Percentiles rank a stretch among this genome's conserved stretches.
These are phyloP conservation scores for Blastobotrys raffinosifermentans DNA, from an alignment of 1,139 yeast genomes.

Conservation along the genomic window DNA sequence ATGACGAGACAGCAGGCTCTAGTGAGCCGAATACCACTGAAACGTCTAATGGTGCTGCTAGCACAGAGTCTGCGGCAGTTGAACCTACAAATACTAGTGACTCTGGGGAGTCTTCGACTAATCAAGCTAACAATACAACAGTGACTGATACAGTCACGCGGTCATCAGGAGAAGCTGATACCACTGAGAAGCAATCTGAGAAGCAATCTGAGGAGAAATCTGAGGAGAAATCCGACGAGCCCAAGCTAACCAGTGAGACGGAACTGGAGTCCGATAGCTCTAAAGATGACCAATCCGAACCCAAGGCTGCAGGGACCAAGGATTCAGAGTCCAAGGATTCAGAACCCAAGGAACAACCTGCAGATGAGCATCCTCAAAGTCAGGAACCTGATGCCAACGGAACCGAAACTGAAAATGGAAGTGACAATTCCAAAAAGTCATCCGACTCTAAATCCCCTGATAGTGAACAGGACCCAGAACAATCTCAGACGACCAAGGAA, in stretches of 20 bases:
- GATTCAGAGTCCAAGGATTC: conserved; percentile 5
- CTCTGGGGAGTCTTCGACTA: no score
- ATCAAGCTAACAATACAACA: no score
- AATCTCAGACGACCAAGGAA: no score
- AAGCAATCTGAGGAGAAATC: conserved; percentile 7
- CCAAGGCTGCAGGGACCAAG: not conserved
- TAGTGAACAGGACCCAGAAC: no score
- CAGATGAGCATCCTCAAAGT: no score
- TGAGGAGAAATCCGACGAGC: conserved; percentile 1
- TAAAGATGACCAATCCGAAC: not conserved
- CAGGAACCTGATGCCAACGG: no score
- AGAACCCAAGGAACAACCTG: conserved; percentile 7
- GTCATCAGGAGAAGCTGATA: conserved; percentile 5
- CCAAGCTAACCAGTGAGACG: conserved; percentile 1
- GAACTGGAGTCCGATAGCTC: not conserved
- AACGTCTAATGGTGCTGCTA: conserved; percentile 1
- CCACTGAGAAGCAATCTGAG: conserved; percentile 9
- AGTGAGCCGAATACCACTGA: conserved; percentile 4
- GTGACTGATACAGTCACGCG: no score
- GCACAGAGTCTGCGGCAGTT: conserved; percentile 11
- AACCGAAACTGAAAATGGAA: no score
- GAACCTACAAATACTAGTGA: no score
- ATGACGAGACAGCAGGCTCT: conserved; percentile 5
- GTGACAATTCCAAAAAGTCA: no score
- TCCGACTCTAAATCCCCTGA: no score